Base-by-base conservation (phyloP, 1,284 basidiomycete genomes). In the Boletus holoroseus region DNA sequence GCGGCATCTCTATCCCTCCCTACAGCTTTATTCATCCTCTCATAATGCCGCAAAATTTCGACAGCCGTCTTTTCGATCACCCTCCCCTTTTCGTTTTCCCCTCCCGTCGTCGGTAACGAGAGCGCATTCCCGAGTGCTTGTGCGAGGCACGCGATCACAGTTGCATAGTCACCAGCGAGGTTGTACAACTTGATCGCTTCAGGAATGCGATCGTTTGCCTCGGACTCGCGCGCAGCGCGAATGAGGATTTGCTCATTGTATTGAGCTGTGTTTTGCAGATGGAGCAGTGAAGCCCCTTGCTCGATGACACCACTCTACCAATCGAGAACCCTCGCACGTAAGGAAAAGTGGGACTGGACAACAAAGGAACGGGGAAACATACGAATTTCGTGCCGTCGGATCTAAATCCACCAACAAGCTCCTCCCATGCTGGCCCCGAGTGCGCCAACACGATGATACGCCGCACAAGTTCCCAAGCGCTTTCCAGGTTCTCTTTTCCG, bases 171-270 rank as follows among this genome's bases (percentile, higher is more conserved):
- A 34, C 91, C 90, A 0, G 94, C 93, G 32, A 98, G 82, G 71
- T 98, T 95, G 74, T 93, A 98, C 41, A 99, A 74, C 68, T 95
- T 88, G 71, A 99, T 94, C 2, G 94, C 93, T 67, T 98, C 93
- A 5, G 86, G 79, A 38, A 90, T 84, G 27, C 89, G 86, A 61
- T 87, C 85, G 58, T 85, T 87, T 57, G 83, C 83, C 69, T 78
- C 87, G 51, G 76, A 86, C 61, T 90, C 77, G 46, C 79, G 76
- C 1, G 94, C 91, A 0, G 93, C 90, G 11, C 83, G 81, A 53
- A 85, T 73, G 48, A 98, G 87, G 51, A 98, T 91, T 35, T 88
- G 78, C 31, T 82, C 81, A 49, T 94, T 83, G 74, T 89, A 96
- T 47, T 88, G 82, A 42, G 81, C 74, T 50, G 76, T 72, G 62